Base-by-base conservation (phyloP, 176 grass and related monocot genomes). In the Eremochloa ophiuroides region DNA sequence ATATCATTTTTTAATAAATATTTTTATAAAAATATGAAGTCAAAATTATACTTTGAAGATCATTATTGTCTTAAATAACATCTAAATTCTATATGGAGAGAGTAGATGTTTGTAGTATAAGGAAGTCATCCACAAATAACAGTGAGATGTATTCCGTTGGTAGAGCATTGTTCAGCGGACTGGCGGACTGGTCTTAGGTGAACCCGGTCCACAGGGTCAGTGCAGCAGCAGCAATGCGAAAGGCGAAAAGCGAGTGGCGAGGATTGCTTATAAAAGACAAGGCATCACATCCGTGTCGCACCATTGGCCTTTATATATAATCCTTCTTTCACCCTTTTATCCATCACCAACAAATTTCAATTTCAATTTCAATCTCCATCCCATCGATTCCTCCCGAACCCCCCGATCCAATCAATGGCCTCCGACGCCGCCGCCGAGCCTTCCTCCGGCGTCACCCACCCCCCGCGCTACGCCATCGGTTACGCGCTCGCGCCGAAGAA, bases 401-500 rank as follows among this genome's bases (percentile, higher is more conserved):
- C 28, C 41, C 48, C 61, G n/a, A n/a, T n/a, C n/a, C n/a, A n/a
- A n/a, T 48, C 55, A 9, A 80, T 84, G 82, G 82, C 73, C 66
- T 77, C 83, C 77, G 71, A 69, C 79, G 59, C 79, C 71, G 64
- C 81, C 69, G 80, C 77, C 77, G 85, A 85, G 29, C 29, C 69
- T 63, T 46, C 85, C 68, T 56, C 44, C 86, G 85, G 40, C 70
- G 67, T 67, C 56, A 5, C 7, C 71, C 31, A 18, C 17, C 22
- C 3, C 17, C 58, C 76, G 41, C 88, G 87, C 37, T 79, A 82
- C 85, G 58, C 79, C 33, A 88, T 97, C 60, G 89, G 91, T 27
- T 97, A 94, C 85, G 94, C 92, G 9, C 86, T 97, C 20, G 87
- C 87, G 20, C 87, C 91, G 13, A 94, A 97, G 89, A 97, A 97